These are phyloP conservation scores for Blastosporella zonata DNA, from an alignment of 1,284 basidiomycete genomes.

Conservation along the genomic window DNA sequence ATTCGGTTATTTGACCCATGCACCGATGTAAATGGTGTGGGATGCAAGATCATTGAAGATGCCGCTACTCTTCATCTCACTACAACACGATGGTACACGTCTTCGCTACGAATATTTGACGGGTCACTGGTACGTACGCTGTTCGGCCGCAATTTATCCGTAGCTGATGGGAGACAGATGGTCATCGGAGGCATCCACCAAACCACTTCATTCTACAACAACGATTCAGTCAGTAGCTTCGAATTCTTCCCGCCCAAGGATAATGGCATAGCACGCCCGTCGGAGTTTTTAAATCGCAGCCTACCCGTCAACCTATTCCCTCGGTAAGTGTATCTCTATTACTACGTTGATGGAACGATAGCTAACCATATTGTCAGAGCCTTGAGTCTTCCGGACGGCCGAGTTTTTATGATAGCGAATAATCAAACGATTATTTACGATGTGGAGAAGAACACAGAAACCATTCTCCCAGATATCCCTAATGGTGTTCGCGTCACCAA, in stretches of 20 bases:
- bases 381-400: slow-evolving; percentile 37
- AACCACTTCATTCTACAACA: slow-evolving; percentile 36
- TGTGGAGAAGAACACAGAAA: slow-evolving; percentile 41
- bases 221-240: slow-evolving; percentile 39
- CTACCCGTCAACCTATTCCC: slow-evolving; percentile 44
- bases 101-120: slow-evolving; percentile 41
- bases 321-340: slow-evolving; percentile 21
- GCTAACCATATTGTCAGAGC: slow-evolving; percentile 13
- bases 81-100: slow-evolving; percentile 43
- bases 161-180: slow-evolving; percentile 24
- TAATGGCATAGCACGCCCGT: slow-evolving; percentile 39
- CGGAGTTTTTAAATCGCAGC: slow-evolving; percentile 43
- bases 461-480: slow-evolving; percentile 42
- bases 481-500: slow-evolving; percentile 50
- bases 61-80: slow-evolving; percentile 38
- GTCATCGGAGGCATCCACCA: slow-evolving; percentile 39
- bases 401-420: slow-evolving; percentile 44
- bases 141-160: background rate
- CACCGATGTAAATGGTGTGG: slow-evolving; percentile 34
- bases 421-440: slow-evolving; percentile 45
- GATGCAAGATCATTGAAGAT: slow-evolving; percentile 41
- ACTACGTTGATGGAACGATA: background rate
- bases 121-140: slow-evolving; percentile 28
- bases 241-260: slow-evolving; percentile 55
- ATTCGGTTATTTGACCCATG: slow-evolving; percentile 43